These are phyloP conservation scores for Alternaria solani DNA, from an alignment of 2,329 filamentous ascomycete genomes.

Conservation along the genomic window DNA sequence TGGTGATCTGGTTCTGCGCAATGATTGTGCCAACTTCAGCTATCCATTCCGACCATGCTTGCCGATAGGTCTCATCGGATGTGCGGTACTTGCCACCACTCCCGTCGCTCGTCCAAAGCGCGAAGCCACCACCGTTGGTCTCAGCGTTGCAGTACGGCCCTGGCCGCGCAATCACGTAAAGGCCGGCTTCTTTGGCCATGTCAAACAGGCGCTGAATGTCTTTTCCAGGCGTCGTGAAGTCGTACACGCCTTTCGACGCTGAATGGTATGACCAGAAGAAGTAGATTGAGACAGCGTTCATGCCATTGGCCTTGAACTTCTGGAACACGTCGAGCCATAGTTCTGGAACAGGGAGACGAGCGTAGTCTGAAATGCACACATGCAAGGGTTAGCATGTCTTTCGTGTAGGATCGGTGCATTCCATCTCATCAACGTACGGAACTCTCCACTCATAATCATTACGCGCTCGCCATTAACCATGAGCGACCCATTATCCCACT, in stretches of 20 bases:
- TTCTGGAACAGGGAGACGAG: conserved; percentile 62
- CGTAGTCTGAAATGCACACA: conserved; percentile 49
- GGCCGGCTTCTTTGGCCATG: conserved; percentile 60
- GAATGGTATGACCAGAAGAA: conserved; percentile 63
- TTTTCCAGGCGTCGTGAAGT: conserved; percentile 61
- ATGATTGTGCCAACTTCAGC: conserved; percentile 58
- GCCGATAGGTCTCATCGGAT: conserved; percentile 55
- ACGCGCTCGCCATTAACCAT: conserved; percentile 59
- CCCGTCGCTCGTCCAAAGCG: conserved; percentile 58
- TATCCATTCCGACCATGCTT: conserved; percentile 60
- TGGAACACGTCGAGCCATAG: conserved; percentile 64
- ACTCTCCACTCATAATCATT: conserved; percentile 61
- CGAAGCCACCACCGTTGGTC: conserved; percentile 58
- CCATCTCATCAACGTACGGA: conserved; percentile 39
- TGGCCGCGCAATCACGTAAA: conserved; percentile 61
- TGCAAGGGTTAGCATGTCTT: background rate
- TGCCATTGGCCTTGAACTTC: conserved; percentile 62
- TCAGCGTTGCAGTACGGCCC: conserved; percentile 64
- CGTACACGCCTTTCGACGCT: conserved; percentile 55
- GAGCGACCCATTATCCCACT: conserved; percentile 63
- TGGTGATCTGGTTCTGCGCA: conserved; percentile 59
- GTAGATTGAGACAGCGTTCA: conserved; percentile 61
- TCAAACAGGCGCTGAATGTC: conserved; percentile 61
- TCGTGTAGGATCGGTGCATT: background rate
- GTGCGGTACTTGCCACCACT: conserved; percentile 56